These are phyloP conservation scores for Mucor plumbeus DNA, from an alignment of 371 early-diverging fungal species.

Conservation along the genomic window DNA sequence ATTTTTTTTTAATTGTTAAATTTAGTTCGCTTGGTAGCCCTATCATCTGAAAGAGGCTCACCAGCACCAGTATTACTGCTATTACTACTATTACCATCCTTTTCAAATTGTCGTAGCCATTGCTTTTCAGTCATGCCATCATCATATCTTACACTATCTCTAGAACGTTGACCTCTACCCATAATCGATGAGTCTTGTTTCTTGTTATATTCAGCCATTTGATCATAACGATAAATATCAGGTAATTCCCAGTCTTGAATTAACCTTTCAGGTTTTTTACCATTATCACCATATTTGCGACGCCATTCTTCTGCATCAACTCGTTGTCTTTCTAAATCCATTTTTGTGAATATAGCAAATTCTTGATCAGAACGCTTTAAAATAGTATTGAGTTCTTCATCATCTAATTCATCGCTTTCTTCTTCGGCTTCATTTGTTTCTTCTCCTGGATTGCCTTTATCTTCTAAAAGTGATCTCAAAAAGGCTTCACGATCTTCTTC, in stretches of 20 bases:
- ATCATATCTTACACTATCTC: conserved; percentile 81
- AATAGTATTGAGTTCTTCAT: conserved; percentile 71
- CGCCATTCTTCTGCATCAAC: conserved; percentile 45
- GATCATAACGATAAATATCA: conserved; percentile 73
- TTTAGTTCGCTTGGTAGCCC: conserved; percentile 20
- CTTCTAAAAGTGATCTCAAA: conserved; percentile 85
- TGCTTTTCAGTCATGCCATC: conserved; percentile 96
- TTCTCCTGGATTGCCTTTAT: conserved; percentile 57
- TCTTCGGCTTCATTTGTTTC: conserved; percentile 66
- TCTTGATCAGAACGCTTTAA: conserved; percentile 55
- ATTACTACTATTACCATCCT: not conserved
- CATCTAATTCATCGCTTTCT: conserved; percentile 67
- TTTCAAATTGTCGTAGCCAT: conserved; percentile 61
- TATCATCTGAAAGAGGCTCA: conserved; percentile 7
- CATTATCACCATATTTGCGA: conserved; percentile 45
- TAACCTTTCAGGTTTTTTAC: conserved; percentile 72
- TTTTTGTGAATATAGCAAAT: conserved; percentile 46
- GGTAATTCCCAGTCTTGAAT: conserved; percentile 91
- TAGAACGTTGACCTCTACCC: conserved; percentile 76
- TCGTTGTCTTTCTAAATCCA: conserved; percentile 55
- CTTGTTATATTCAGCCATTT: conserved; percentile 25
- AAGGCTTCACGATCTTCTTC: conserved; percentile 92
- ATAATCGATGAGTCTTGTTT: conserved; percentile 50
- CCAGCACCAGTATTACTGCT: too few species aligned
- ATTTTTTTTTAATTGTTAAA: conserved; percentile 3